Conservation (phyloP, 768 basidiomycete species). For the Leccinum broughii region DNA sequence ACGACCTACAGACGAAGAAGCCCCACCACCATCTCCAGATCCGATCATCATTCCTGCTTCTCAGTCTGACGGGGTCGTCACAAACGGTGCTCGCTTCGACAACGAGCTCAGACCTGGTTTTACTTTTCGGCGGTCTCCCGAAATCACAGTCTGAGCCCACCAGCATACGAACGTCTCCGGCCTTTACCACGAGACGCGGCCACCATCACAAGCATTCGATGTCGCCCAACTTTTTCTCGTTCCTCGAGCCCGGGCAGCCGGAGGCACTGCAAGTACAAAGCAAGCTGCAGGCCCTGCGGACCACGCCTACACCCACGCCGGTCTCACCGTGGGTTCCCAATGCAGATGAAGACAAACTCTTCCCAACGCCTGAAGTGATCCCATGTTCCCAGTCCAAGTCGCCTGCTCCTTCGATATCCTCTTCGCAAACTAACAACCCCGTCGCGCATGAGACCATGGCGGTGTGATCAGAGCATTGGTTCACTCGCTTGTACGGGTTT, state of each 20-base stretch:
- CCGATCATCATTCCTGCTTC: slow-evolving; percentile 44
- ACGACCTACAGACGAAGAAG: slow-evolving; percentile 44
- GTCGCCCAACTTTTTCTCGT: slow-evolving; percentile 95
- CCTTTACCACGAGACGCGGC: slow-evolving; percentile 47
- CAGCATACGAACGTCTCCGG: slow-evolving; percentile 10
- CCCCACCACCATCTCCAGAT: slow-evolving; percentile 48
- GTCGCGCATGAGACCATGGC: background rate
- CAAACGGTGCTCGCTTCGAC: slow-evolving; percentile 30
- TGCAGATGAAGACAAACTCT: slow-evolving; percentile 29
- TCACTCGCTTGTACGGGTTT: slow-evolving; percentile 87
- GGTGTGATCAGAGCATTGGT: slow-evolving; percentile 78
- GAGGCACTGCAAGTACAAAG: slow-evolving; percentile 8
- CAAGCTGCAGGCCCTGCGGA: slow-evolving; percentile 44
- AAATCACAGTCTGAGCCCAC: slow-evolving; percentile 27
- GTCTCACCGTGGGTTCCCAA: slow-evolving; percentile 69
- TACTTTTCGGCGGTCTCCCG: slow-evolving; percentile 54
- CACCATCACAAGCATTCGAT: slow-evolving; percentile 94
- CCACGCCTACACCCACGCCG: slow-evolving; percentile 59
- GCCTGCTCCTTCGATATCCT: slow-evolving; percentile 14
- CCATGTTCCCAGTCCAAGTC: slow-evolving; percentile 28
- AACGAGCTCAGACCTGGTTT: slow-evolving; percentile 54
- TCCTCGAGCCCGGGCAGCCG: slow-evolving; percentile 71
- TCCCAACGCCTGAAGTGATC: slow-evolving; percentile 11
- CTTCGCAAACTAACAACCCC: slow-evolving; percentile 6
- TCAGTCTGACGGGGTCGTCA: slow-evolving; percentile 31